These are phyloP conservation scores for Entoloma clypeatum DNA, from an alignment of 1,284 basidiomycete genomes.

Conservation along the genomic window DNA sequence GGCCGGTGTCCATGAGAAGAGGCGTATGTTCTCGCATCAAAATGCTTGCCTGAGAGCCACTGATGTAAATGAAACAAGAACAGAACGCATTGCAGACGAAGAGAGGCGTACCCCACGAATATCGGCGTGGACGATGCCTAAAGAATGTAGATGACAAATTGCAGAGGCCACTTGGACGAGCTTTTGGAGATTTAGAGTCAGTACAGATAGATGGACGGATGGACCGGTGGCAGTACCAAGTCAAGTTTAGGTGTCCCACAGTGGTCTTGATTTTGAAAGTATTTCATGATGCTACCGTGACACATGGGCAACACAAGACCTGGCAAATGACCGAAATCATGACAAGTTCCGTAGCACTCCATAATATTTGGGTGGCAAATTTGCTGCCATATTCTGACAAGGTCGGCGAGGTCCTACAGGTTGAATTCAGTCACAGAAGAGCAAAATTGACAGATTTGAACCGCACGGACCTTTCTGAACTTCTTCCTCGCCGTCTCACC, in stretches of 20 bases:
- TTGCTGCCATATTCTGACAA: neutral
- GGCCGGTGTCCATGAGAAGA: slow-evolving; percentile 4
- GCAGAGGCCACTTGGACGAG: neutral
- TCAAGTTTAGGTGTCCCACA: neutral
- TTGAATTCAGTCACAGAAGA: neutral
- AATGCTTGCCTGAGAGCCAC: slow-evolving; percentile 4
- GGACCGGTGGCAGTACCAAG: neutral
- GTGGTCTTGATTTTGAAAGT: neutral
- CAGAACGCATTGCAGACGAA: neutral
- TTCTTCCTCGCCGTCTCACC: neutral
- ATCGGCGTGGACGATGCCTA: slow-evolving; percentile 1
- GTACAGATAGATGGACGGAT: neutral
- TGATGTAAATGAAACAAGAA: neutral
- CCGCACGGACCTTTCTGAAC: neutral
- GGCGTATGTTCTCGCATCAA: neutral
- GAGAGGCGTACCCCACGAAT: slow-evolving; percentile 1
- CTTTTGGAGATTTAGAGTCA: neutral
- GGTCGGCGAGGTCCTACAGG: neutral
- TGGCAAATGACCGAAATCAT: slow-evolving; percentile 1
- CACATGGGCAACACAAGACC: slow-evolving; percentile 2
- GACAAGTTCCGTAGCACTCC: neutral
- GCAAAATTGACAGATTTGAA: neutral
- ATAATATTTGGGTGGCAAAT: neutral
- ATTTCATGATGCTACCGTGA: neutral
- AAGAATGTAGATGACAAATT: neutral